phyloP scores from a whole-genome alignment of 148 eudicot genomes.

The Polygonum maritimum region DNA sequence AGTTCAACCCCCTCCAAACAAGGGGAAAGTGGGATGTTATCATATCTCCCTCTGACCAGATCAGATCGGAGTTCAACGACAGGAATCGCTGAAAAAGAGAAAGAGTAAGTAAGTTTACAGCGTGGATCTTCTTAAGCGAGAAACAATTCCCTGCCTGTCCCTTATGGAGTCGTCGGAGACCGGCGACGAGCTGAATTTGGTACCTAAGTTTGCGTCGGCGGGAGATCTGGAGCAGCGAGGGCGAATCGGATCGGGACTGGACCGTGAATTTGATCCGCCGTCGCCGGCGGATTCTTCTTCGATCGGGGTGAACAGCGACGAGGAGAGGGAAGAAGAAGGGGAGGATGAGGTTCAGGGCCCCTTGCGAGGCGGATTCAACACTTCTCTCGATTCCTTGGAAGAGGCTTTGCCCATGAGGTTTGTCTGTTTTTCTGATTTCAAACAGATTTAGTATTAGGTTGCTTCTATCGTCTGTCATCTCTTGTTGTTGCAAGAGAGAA shows the following conservation, averaged over 20 bases:
- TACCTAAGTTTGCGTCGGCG: neutral
- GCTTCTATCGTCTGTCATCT: neutral
- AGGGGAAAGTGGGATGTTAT: neutral
- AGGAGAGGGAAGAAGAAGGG: constrained; percentile 20
- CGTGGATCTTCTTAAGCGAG: neutral
- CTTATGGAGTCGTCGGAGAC: neutral
- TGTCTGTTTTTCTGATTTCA: neutral
- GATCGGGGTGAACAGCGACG: constrained; percentile 67
- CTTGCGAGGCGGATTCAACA: constrained; percentile 30
- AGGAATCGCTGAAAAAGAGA: neutral
- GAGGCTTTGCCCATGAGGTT: constrained; percentile 68
- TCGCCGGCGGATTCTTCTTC: constrained; percentile 35
- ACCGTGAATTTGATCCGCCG: neutral
- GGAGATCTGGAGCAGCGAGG: neutral
- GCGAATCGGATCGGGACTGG: neutral
- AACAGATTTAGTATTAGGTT: neutral
- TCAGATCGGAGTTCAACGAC: neutral
- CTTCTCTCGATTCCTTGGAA: constrained; percentile 48
- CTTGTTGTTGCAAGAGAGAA: neutral
- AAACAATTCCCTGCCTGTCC: neutral
- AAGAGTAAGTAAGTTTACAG: neutral
- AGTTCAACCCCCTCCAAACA: neutral
- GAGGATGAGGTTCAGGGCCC: constrained; percentile 45
- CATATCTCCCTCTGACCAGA: neutral
- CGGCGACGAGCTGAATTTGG: neutral